Evolutionary conservation across 2,329 filamentous ascomycete species (phyloP), one percentile per base, ranked within the genome.

Genomic region (Apiospora rasikravindrae): DNA sequence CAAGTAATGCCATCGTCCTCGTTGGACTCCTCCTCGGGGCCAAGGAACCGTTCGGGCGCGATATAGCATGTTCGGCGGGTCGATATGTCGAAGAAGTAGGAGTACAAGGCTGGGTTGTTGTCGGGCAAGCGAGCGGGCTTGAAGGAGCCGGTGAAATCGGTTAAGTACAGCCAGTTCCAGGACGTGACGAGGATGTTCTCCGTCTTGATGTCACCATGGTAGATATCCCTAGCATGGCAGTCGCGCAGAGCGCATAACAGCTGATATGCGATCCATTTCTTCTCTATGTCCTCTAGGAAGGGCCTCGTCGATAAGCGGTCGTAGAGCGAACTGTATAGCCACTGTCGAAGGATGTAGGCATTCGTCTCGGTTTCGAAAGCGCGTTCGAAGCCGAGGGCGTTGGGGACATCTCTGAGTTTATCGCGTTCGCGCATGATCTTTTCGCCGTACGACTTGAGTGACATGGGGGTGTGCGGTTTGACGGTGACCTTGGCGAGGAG

Each of bases 111-210:
- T 1, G 96, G 96, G 78, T 99, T 98, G 78, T 99, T 95, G 81
- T 98, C 96, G 2, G 96, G 96, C 2, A 99, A 86, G 81, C 94
- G 94, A 6, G 95, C 94, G 14, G 95, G 96, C 80, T 99, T 99
- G 85, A 97, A 98, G 0, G 94, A 92, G 0, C 96, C 95, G 4
- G 96, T 98, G 81, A 98, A 99, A 82, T 99, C 96, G n/a, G 95
- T 92, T 49, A 99, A 88, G 81, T 98, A 99, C 2, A 99, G 88
- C 96, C 97, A 99, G 84, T 98, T 98, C 96, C 96, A 99, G 8
- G 96, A 98, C 0, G 96, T 99, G 69, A 99, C 96, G 67, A 99
- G 86, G 47, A 97, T 91, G 78, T 99, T 99, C 82, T 99, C 96
- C 1, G 96, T 96, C 86, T 99, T 99, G 85, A 99, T 98, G 80